Evolutionary conservation across 441 rosid genomes (phyloP), one percentile per base, ranked within the genome.

Genomic region (Arabidopsis lyrata): DNA sequence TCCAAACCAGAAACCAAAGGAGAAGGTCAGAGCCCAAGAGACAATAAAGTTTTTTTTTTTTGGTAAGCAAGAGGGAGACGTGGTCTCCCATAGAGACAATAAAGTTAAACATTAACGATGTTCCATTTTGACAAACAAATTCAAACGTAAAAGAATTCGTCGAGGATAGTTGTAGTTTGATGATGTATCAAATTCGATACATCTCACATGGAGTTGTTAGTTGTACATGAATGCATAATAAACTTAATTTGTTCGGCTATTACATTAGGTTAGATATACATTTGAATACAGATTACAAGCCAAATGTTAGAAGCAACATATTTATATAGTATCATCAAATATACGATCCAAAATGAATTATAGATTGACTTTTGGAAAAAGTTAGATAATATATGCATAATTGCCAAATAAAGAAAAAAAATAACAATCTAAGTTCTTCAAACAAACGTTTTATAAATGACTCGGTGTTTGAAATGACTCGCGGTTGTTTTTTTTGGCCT

Each of bases 181-280:
- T 39, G 44, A 12, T 9, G 16, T 27, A 8, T 39, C 4, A 35
- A 54, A 15, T 31, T 39, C 20, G 22, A 70, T n/a, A 35, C 31
- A 59, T 35, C 57, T 35, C 36, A 59, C 58, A 58, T 70, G 38
- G 24, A 31, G 3, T 5, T 20, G 0, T 34, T 15, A 31, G 3
- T 5, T 20, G 0, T 34, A 14, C 36, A 34, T 1, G 29, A 14
- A 47, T 14, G 12, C 24, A 27, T 45, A 13, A n/a, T 35, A 2
- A n/a, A 8, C 6, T 6, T 20, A 34, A 14, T 44, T n/a, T 44
- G 38, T 8, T 48, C 4, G 52, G 22, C 60, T 70, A 61, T 38
- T 36, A 36, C 39, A 48, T 8, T 71, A 62, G 61, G 22, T 39
- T 29, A 71, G 31, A 9, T 48, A 15, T 48, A 41, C 12, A 35